Base-by-base conservation (phyloP, 2,329 filamentous ascomycete species). In the Karstenula rhodostoma region DNA sequence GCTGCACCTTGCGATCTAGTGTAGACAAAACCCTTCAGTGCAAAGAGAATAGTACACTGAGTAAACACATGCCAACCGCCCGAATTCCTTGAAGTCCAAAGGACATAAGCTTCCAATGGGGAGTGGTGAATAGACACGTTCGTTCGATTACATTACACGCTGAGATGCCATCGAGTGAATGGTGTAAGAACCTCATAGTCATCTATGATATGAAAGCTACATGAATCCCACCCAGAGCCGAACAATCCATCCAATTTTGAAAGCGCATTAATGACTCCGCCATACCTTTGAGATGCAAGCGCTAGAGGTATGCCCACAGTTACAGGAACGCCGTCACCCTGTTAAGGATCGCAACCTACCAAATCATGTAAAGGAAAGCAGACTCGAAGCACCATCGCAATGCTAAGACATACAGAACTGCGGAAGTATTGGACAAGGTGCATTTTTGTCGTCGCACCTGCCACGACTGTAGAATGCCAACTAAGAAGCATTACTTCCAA, bases 341-440 rank as follows among this genome's bases (percentile, higher is more conserved):
- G 51, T 48, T 35, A 55, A 29, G 57, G 33, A 48, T 58, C 50
- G 48, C 50, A 44, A 44, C 61, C 56, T 40, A 46, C 52, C 35
- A 52, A 58, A 51, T 47, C 54, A 55, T 55, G 58, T 53, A 40
- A 57, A 61, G 65, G 65, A 60, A 42, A 49, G 60, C 48, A 44
- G 43, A 58, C 54, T 61, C 37, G 59, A 44, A 57, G 67, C 69
- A 70, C 69, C 69, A 58, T 68, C 69, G 71, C 71, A 68, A 72
- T 72, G 68, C 68, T 68, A 56, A 67, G 56, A 63, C 57, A 59
- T 56, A 57, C 66, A 29, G 43, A 60, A 37, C 64, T 32, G 43
- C 68, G 49, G 70, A 58, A 58, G 54, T 66, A 52, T 73, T 63
- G 48, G 27, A 46, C 57, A 23, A 58, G 64, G 44, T 64, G 58